Conservation (phyloP, 108 stramenopile species). For the Conticribra guillardii region DNA sequence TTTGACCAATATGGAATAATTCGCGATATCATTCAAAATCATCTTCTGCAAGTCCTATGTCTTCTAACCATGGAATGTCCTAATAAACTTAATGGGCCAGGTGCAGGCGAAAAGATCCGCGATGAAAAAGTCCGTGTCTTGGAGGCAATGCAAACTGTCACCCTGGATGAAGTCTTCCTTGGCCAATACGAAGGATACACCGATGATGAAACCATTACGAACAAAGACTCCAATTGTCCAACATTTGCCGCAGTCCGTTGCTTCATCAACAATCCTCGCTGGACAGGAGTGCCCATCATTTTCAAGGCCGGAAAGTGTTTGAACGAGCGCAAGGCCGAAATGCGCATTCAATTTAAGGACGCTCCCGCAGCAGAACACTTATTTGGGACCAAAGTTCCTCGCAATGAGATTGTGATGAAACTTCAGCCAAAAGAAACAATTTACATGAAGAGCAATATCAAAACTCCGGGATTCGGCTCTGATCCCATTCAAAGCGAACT, state of each 20-base stretch:
- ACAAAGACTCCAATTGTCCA: slow-evolving; percentile 88
- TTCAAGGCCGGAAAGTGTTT: slow-evolving; percentile 98
- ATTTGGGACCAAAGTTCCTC: slow-evolving; percentile 69
- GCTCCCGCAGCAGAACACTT: slow-evolving; percentile 74
- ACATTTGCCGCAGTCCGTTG: slow-evolving; percentile 91
- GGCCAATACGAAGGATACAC: slow-evolving; percentile 96
- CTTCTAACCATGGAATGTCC: slow-evolving; percentile 88
- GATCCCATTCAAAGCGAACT: slow-evolving; percentile 91
- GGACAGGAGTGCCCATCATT: slow-evolving; percentile 97
- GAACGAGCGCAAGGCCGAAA: slow-evolving; percentile 95
- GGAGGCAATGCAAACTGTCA: slow-evolving; percentile 77
- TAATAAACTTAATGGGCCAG: slow-evolving; percentile 68
- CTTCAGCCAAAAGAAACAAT: slow-evolving; percentile 92
- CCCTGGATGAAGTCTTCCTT: slow-evolving; percentile 84
- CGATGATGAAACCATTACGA: slow-evolving; percentile 88
- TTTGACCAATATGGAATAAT: slow-evolving; percentile 91
- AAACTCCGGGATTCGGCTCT: slow-evolving; percentile 88
- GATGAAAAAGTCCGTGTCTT: slow-evolving; percentile 95
- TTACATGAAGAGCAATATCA: slow-evolving; percentile 98
- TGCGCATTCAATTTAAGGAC: slow-evolving; percentile 94
- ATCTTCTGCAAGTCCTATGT: slow-evolving; percentile 91
- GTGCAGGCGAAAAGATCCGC: slow-evolving; percentile 84
- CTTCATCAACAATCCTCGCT: slow-evolving; percentile 92
- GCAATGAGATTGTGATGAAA: slow-evolving; percentile 96
- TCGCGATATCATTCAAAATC: slow-evolving; percentile 95